Base-by-base conservation (phyloP, 805 yeast species). In the Yarrowia sp. region DNA sequence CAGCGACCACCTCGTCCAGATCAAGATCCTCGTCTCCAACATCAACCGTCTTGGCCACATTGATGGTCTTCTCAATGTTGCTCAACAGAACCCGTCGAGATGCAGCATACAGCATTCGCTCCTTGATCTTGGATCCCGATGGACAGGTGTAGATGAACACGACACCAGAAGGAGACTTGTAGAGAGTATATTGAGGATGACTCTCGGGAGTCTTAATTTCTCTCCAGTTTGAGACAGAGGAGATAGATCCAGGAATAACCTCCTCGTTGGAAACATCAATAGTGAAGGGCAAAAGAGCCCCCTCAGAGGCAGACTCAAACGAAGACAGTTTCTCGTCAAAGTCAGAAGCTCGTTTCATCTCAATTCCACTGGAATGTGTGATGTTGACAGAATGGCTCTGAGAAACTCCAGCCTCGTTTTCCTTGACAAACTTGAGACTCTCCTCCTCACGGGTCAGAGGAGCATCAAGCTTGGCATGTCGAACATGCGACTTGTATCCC, bases 51-150 rank as follows among this genome's bases (percentile, higher is more conserved):
- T 50, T 65, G 61, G 50, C 9, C n/a, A 52, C 61, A 11, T 32
- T 52, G 42, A 50, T 36, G 19, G 36, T 40, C 35, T 56, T 53
- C 68, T 74, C 72, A 35, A 78, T 73, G 45, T 69, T 72, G 26
- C 72, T 72, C 35, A 77, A 68, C n/a, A 80, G 73, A 8, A 78
- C 72, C 49, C 73, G 72, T 35, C 82, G 89, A 71, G 89, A 89
- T 2, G 97, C 85, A 0, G 99, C 98, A 75, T 92, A 92, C 64
- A 92, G 77, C 98, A 94, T 94, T 74, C 98, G 85, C 66, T 92
- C 95, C 77, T 89, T 90, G 49, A 95, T 95, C 78, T 87, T 88
- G 52, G 97, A 89, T 1, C 93, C 92, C 0, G 96, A 87, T 3
- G 99, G 98, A 77, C 97, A 93, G 8, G 94, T 84, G 76, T 91